These are phyloP conservation scores for Fusarium goolgardi DNA, from an alignment of 2,329 filamentous ascomycete genomes.

Conservation along the genomic window DNA sequence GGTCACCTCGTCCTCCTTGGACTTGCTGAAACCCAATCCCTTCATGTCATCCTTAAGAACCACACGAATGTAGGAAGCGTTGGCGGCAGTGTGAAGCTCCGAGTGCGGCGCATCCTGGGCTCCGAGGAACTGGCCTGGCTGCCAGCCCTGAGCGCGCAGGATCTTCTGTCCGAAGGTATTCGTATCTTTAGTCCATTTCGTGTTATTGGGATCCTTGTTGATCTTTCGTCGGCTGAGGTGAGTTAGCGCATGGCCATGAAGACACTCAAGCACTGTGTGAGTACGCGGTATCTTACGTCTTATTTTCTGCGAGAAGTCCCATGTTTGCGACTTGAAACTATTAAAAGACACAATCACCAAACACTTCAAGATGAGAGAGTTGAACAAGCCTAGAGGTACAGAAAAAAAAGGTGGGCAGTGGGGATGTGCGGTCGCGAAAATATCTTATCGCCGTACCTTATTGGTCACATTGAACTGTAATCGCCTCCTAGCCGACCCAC, in stretches of 20 bases:
- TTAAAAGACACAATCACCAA: constrained; percentile 18
- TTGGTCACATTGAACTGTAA: constrained; percentile 38
- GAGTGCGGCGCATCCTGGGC: constrained; percentile 80
- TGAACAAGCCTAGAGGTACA: constrained; percentile 12
- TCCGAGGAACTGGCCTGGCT: constrained; percentile 84
- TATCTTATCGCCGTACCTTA: constrained; percentile 46
- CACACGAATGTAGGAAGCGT: constrained; percentile 86
- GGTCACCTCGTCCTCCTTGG: constrained; percentile 80
- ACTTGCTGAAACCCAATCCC: constrained; percentile 84
- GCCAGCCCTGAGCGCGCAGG: constrained; percentile 89
- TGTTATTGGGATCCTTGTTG: constrained; percentile 94
- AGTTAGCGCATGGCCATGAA: constrained; percentile 26
- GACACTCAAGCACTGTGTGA: not conserved
- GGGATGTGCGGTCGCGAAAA: constrained; percentile 40
- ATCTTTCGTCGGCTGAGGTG: constrained; percentile 69
- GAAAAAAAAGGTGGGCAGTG: constrained; percentile 50
- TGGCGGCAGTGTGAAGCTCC: constrained; percentile 81
- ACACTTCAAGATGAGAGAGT: constrained; percentile 27
- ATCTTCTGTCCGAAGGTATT: constrained; percentile 90
- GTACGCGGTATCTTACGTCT: constrained; percentile 45
- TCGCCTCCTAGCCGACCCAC: not conserved
- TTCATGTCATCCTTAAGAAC: constrained; percentile 90
- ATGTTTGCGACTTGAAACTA: constrained; percentile 43
- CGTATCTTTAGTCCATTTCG: constrained; percentile 86
- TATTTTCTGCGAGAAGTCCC: constrained; percentile 54